Conservation (phyloP, 257 asterid genomes). For the Penstemon barbatus region DNA sequence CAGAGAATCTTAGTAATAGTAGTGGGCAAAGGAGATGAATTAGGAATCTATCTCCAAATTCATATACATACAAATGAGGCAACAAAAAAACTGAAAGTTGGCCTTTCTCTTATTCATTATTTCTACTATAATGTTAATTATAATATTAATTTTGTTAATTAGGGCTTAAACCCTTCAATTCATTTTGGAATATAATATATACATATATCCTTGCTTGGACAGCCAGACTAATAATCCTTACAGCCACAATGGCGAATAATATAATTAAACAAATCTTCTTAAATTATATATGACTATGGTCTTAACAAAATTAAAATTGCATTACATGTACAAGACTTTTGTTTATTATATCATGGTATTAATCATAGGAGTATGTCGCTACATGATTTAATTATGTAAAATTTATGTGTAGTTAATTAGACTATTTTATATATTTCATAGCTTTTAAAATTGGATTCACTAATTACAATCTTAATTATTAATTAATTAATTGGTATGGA, state of each 20-base stretch:
- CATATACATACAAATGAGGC: slow-evolving; percentile 29
- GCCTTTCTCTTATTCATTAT: neutral
- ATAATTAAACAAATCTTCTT: slow-evolving; percentile 18
- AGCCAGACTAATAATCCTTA: slow-evolving; percentile 30
- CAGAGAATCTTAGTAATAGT: slow-evolving; percentile 39
- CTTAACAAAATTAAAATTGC: neutral
- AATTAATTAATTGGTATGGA: too few species aligned
- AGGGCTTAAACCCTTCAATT: slow-evolving; percentile 35
- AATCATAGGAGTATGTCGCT: neutral
- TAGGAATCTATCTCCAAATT: slow-evolving; percentile 20
- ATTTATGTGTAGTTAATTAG: too few species aligned
- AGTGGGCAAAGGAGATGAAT: slow-evolving; percentile 2
- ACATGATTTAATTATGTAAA: too few species aligned
- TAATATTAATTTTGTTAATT: slow-evolving; percentile 11
- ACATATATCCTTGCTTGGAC: slow-evolving; percentile 7
- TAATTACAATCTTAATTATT: too few species aligned
- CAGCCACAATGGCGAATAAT: slow-evolving; percentile 1
- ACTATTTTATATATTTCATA: too few species aligned
- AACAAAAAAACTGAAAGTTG: slow-evolving; percentile 18
- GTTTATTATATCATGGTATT: neutral
- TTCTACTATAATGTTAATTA: neutral
- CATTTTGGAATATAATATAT: slow-evolving; percentile 41
- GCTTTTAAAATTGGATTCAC: too few species aligned
- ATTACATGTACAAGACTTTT: neutral
- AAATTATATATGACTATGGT: neutral